phyloP scores from a whole-genome alignment of 2,329 filamentous ascomycete species.

The Cladophialophora carrionii region DNA sequence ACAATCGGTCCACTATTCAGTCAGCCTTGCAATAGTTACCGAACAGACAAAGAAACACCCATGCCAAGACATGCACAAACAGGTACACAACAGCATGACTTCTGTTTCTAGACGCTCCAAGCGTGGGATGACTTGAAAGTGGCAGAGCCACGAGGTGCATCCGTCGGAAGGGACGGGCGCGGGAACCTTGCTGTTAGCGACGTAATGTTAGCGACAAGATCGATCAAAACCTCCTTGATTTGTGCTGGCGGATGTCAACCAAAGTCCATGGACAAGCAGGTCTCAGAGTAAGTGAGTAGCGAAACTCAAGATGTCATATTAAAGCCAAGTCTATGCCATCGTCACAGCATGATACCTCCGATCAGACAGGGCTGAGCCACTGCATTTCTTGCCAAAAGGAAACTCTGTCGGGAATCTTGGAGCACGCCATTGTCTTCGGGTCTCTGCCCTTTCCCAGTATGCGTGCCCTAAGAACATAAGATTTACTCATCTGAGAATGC shows the following conservation, averaged over 20 bases:
- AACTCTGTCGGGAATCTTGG: not conserved
- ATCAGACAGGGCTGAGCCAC: not conserved
- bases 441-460: not conserved
- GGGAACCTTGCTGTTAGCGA: not conserved
- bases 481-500: slow-evolving; percentile 29
- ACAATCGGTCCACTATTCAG: slow-evolving; percentile 21
- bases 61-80: slow-evolving; percentile 26
- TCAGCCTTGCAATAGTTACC: slow-evolving; percentile 26
- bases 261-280: not conserved
- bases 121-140: not conserved
- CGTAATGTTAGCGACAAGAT: not conserved
- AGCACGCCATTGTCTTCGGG: not conserved
- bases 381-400: not conserved
- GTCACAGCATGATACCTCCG: not conserved
- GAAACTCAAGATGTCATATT: not conserved
- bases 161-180: not conserved
- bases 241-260: not conserved
- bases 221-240: not conserved
- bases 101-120: not conserved
- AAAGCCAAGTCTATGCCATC: not conserved
- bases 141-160: not conserved
- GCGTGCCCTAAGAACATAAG: not conserved
- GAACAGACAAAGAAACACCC: slow-evolving; percentile 35
- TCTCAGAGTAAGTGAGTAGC: not conserved
- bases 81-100: slow-evolving; percentile 7